Percentiles rank a stretch among this genome's conserved stretches.
Conservation (phyloP, 177 flowering plant genomes). For the Vitis hybrid region DNA sequence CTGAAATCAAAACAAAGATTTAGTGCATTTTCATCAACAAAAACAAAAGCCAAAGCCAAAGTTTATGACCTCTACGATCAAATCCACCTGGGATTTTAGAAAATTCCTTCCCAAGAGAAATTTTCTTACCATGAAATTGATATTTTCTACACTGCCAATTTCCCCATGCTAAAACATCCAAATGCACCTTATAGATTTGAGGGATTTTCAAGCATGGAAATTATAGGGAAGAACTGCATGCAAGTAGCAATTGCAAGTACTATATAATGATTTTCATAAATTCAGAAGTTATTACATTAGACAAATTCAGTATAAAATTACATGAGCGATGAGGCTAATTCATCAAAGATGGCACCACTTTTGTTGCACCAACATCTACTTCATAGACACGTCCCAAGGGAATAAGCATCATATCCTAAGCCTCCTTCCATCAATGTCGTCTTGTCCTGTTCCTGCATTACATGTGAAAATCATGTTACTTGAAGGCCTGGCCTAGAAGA, state of each 20-base stretch:
- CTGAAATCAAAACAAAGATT: no score
- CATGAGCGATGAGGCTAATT: not conserved
- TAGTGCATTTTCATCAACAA: not conserved
- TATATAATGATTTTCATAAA: not conserved
- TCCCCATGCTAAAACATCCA: no score
- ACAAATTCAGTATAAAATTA: not conserved
- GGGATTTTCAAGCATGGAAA: not conserved
- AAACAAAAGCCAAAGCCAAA: not conserved
- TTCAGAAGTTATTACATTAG: not conserved
- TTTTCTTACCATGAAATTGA: no score
- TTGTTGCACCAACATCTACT: not conserved
- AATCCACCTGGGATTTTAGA: not conserved
- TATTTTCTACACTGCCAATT: no score
- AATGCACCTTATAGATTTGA: no score
- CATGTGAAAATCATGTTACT: not conserved
- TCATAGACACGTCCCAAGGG: conserved; percentile 25
- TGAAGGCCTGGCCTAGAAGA: not conserved
- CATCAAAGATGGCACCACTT: not conserved
- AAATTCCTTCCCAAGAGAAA: not conserved
- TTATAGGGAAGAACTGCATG: not conserved
- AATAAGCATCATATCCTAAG: conserved; percentile 20
- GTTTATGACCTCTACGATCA: not conserved
- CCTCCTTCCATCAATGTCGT: conserved; percentile 21
- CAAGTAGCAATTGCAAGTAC: not conserved
- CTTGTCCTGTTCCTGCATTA: conserved; percentile 41